Percentiles rank a stretch among this genome's conserved stretches.
phyloP scores from a whole-genome alignment of 805 yeast genomes.

The Ogataea nitratoaversa region DNA sequence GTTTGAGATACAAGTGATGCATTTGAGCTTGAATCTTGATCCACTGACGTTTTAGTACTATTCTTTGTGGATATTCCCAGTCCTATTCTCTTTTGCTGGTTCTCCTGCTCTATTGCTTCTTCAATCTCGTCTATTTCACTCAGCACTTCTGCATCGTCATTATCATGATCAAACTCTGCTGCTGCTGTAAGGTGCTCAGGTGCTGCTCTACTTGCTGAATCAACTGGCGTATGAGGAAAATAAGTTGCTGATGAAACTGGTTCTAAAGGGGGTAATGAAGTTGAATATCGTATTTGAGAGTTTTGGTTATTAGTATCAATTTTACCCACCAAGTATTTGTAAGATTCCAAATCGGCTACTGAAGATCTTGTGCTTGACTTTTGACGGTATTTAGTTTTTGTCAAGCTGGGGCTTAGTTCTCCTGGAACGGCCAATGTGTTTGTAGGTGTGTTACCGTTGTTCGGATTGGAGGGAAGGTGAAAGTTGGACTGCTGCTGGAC shows the following conservation, averaged over 20 bases:
- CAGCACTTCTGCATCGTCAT: slow-evolving; percentile 18
- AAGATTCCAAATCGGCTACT: slow-evolving; percentile 13
- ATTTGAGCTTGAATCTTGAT: not conserved
- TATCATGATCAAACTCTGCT: slow-evolving; percentile 40
- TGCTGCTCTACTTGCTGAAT: slow-evolving; percentile 13
- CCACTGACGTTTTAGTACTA: not conserved
- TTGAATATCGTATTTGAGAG: slow-evolving; percentile 4
- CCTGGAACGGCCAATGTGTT: not conserved
- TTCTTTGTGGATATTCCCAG: not conserved
- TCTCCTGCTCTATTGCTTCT: slow-evolving; percentile 19
- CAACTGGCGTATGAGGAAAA: slow-evolving; percentile 57
- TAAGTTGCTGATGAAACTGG: slow-evolving; percentile 70
- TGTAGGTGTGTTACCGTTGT: not conserved
- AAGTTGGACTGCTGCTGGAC: not conserved
- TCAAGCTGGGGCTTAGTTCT: not conserved
- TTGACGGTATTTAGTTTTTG: slow-evolving; percentile 7
- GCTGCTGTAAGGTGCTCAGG: slow-evolving; percentile 47
- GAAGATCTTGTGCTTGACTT: slow-evolving; percentile 13
- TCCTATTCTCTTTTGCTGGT: slow-evolving; percentile 4
- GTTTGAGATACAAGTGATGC: too few relatives aligned
- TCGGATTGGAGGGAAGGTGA: not conserved
- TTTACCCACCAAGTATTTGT: not conserved
- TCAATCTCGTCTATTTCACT: slow-evolving; percentile 24
- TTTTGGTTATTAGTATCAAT: not conserved
- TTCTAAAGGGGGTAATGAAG: slow-evolving; percentile 35